Conservation (phyloP, 495 filamentous ascomycete genomes). For the Penicillium parvum region DNA sequence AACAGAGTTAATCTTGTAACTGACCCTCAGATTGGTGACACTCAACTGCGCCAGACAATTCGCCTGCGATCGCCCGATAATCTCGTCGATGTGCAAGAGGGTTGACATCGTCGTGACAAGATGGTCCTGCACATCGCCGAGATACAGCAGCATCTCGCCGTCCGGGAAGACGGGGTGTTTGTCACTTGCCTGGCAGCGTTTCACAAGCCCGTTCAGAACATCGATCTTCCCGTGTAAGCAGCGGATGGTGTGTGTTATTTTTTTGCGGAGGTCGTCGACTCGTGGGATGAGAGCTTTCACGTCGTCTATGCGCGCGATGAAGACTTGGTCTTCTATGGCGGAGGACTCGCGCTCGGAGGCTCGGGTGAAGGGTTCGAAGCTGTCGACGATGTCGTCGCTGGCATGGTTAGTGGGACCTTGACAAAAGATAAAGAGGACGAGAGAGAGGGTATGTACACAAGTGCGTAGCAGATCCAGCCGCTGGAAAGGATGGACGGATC, state of each 20-base stretch:
- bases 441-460: slow-evolving; percentile 64
- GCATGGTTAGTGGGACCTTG: slow-evolving; percentile 10
- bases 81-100: slow-evolving; percentile 88
- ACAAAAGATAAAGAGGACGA: slow-evolving; percentile 8
- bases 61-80: slow-evolving; percentile 78
- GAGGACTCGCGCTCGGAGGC: slow-evolving; percentile 77
- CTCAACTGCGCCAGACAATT: slow-evolving; percentile 92
- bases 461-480: slow-evolving; percentile 96
- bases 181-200: slow-evolving; percentile 78
- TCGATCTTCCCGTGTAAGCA: slow-evolving; percentile 88
- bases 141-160: slow-evolving; percentile 85
- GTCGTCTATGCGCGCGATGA: slow-evolving; percentile 79
- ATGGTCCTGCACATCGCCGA: slow-evolving; percentile 95
- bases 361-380: slow-evolving; percentile 75
- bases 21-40: slow-evolving; percentile 74
- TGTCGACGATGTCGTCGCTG: slow-evolving; percentile 92
- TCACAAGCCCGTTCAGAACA: slow-evolving; percentile 92
- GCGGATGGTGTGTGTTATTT: slow-evolving; percentile 82
- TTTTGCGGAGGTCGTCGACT: slow-evolving; percentile 82
- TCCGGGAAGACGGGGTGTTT: slow-evolving; percentile 81
- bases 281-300: slow-evolving; percentile 71
- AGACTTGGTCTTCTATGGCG: slow-evolving; percentile 86
- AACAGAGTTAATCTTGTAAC: slow-evolving; percentile 66
- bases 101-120: slow-evolving; percentile 95
- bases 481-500: slow-evolving; percentile 80